Evolutionary conservation across 306 rosid species (phyloP).

Genomic region (Rubus parviflorus): DNA sequence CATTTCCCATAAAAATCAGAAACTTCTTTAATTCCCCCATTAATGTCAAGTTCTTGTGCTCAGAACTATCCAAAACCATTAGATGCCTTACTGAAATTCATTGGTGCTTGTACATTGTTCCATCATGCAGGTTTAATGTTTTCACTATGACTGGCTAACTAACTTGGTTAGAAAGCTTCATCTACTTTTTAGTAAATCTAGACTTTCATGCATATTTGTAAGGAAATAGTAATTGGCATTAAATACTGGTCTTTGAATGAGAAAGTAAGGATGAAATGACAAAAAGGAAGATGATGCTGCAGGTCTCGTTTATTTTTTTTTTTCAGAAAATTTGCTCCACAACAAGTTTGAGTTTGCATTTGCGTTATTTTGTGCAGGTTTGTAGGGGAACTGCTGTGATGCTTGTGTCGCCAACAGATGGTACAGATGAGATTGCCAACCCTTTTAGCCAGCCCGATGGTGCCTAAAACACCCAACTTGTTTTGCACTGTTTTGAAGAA

Average conservation of each 20-base stretch:
- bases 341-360: not conserved
- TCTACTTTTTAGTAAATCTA: not conserved
- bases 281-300: not conserved
- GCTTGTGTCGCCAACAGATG: slow-evolving; percentile 99
- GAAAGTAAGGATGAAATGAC: not conserved
- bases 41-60: not conserved
- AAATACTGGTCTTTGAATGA: not conserved
- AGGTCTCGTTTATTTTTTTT: not conserved
- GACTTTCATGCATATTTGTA: not conserved
- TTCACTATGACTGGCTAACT: not conserved
- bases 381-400: slow-evolving; percentile 99
- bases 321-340: not conserved
- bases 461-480: slow-evolving; percentile 32
- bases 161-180: not conserved
- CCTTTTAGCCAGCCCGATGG: slow-evolving; percentile 94
- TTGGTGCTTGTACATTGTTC: not conserved
- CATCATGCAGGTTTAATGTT: not conserved
- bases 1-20: not conserved
- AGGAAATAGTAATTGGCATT: not conserved
- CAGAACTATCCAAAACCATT: not conserved
- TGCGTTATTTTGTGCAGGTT: slow-evolving; percentile 52
- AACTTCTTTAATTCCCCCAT: not conserved
- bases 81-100: not conserved
- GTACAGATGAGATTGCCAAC: slow-evolving; percentile 96
- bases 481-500: not conserved